Evolutionary conservation across 805 yeast species (phyloP).

Genomic region (Kodamaea lidongshanica): DNA sequence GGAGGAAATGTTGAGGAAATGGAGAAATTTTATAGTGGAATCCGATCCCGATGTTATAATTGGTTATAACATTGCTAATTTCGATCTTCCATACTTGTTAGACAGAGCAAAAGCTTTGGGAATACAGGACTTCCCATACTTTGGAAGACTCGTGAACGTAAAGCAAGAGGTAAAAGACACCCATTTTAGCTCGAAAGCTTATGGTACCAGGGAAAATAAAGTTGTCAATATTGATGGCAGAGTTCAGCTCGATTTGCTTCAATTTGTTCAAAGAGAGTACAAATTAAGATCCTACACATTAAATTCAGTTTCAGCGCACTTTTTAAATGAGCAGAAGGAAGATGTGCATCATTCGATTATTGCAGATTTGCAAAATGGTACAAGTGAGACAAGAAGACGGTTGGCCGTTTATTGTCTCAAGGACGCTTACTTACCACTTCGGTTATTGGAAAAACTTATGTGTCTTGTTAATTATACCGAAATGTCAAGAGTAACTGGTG

Average conservation of each 20-base stretch:
- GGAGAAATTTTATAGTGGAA: slow-evolving; percentile 80
- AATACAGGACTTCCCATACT: slow-evolving; percentile 69
- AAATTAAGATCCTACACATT: slow-evolving; percentile 90
- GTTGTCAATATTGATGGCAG: slow-evolving; percentile 92
- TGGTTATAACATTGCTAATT: slow-evolving; percentile 92
- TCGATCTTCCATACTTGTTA: slow-evolving; percentile 87
- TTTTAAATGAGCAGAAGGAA: slow-evolving; percentile 92
- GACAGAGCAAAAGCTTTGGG: slow-evolving; percentile 78
- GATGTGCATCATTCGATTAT: slow-evolving; percentile 97
- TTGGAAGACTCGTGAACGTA: slow-evolving; percentile 65
- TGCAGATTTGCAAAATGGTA: slow-evolving; percentile 90
- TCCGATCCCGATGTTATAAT: slow-evolving; percentile 95
- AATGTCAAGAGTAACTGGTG: slow-evolving; percentile 99
- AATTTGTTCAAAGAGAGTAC: slow-evolving; percentile 90
- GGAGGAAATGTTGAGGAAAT: slow-evolving; percentile 71
- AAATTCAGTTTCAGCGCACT: slow-evolving; percentile 92
- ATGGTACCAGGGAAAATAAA: slow-evolving; percentile 92
- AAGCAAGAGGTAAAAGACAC: slow-evolving; percentile 78
- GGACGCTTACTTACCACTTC: slow-evolving; percentile 87
- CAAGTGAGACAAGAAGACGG: slow-evolving; percentile 85
- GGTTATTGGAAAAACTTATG: slow-evolving; percentile 89
- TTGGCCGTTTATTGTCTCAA: slow-evolving; percentile 95
- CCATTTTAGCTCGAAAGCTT: slow-evolving; percentile 87
- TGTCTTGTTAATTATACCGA: slow-evolving; percentile 95
- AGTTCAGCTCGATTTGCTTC: slow-evolving; percentile 87